Percentiles rank a stretch among this genome's conserved stretches.
Conservation (phyloP, 2,329 filamentous ascomycete genomes). For the Colletotrichum cuscutae region DNA sequence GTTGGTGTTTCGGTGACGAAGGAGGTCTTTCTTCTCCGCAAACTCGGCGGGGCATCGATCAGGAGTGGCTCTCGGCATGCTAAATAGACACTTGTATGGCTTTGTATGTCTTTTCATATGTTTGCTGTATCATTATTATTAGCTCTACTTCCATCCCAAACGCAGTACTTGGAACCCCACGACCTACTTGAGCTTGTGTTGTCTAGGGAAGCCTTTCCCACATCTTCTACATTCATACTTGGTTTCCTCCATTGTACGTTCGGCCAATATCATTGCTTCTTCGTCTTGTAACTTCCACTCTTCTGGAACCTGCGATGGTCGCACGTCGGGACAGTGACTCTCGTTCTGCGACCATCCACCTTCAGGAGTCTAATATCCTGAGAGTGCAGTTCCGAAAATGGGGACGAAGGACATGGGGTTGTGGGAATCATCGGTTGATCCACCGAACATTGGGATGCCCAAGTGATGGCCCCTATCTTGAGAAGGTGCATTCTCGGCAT, state of each 20-base stretch:
- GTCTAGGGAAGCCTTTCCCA: too few relatives aligned
- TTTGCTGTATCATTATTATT: background rate
- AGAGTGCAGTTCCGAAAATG: background rate
- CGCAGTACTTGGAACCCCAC: too few relatives aligned
- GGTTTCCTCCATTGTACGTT: background rate
- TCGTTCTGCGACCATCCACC: background rate
- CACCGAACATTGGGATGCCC: too few relatives aligned
- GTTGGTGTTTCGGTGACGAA: background rate
- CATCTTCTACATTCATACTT: fast-evolving
- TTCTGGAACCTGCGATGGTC: background rate
- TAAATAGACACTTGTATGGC: background rate
- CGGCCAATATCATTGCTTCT: background rate
- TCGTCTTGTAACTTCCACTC: background rate
- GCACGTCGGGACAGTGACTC: background rate
- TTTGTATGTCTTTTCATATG: background rate
- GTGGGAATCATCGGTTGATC: background rate
- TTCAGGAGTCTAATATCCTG: background rate
- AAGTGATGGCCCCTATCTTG: background rate
- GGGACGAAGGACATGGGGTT: too few relatives aligned
- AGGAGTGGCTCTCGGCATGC: too few relatives aligned
- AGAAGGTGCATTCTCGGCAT: too few relatives aligned
- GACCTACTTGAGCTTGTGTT: too few relatives aligned
- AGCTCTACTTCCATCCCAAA: too few relatives aligned
- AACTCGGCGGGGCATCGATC: background rate
- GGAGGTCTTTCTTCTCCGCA: background rate